Evolutionary conservation across 1,284 basidiomycete species (phyloP).

Genomic region (Ustilago tritici): DNA sequence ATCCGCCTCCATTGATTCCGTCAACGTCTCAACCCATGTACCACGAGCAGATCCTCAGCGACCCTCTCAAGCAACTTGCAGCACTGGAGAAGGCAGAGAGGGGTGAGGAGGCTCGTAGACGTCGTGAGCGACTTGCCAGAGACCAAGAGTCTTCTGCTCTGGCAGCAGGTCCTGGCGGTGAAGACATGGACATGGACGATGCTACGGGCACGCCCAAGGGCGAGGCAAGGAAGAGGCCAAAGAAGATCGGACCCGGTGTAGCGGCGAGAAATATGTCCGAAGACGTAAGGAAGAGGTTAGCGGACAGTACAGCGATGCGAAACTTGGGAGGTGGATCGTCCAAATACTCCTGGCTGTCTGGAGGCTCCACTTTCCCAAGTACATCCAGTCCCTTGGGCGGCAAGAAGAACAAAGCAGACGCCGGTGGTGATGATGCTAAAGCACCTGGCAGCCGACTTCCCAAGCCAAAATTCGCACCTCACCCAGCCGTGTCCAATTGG

Average conservation of each 20-base stretch:
- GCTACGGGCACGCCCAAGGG: slow-evolving; percentile 33
- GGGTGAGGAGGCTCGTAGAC: slow-evolving; percentile 60
- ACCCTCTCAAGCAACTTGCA: slow-evolving; percentile 62
- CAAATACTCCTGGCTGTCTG: slow-evolving; percentile 60
- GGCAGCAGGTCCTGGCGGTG: slow-evolving; percentile 32
- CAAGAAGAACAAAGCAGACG: slow-evolving; percentile 41
- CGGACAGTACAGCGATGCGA: slow-evolving; percentile 68
- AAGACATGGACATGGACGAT: slow-evolving; percentile 46
- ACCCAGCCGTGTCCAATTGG: slow-evolving; percentile 38
- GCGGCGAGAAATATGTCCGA: slow-evolving; percentile 66
- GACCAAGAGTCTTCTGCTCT: slow-evolving; percentile 59
- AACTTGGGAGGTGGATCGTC: slow-evolving; percentile 57
- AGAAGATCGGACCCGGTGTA: slow-evolving; percentile 55
- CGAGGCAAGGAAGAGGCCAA: slow-evolving; percentile 50
- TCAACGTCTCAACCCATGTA: slow-evolving; percentile 51
- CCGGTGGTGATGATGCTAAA: slow-evolving; percentile 25
- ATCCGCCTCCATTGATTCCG: slow-evolving; percentile 54
- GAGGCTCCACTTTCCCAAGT: slow-evolving; percentile 28
- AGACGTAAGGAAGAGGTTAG: slow-evolving; percentile 64
- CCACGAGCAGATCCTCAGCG: slow-evolving; percentile 62
- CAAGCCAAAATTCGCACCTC: slow-evolving; percentile 65
- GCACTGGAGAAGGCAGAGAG: slow-evolving; percentile 67
- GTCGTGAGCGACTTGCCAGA: slow-evolving; percentile 56
- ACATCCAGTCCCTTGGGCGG: slow-evolving; percentile 33
- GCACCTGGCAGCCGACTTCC: slow-evolving; percentile 45